A percentile compares a stretch with the other conserved stretches of the same genome.
These are phyloP conservation scores for Mantamonas sphyraenae DNA, from an alignment of 78 protist genomes.

Conservation along the genomic window DNA sequence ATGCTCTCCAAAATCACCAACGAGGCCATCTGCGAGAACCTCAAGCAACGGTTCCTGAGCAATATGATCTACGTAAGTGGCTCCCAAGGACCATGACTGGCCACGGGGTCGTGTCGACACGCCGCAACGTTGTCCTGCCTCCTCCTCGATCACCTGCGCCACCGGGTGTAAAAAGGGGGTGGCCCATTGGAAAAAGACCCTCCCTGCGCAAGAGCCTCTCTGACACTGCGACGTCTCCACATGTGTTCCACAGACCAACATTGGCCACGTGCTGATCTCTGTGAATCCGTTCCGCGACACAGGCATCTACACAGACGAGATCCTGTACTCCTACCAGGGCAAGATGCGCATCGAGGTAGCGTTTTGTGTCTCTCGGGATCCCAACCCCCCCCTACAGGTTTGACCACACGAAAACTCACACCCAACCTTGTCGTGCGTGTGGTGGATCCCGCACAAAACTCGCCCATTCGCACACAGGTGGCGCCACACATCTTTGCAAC, in stretches of 20 bases:
- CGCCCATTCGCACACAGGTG: too few species aligned
- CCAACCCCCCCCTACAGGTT: too few species aligned
- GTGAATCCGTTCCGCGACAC: background rate
- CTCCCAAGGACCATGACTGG: too few species aligned
- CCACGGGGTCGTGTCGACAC: background rate
- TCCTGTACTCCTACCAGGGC: background rate
- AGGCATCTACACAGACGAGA: background rate
- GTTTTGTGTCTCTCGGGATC: too few species aligned
- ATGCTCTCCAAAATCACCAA: background rate
- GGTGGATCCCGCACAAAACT: too few species aligned
- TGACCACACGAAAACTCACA: too few species aligned
- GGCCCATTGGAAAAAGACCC: background rate
- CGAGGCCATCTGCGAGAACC: slow-evolving; percentile 3
- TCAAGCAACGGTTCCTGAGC: background rate
- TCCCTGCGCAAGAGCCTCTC: background rate
- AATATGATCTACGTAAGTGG: too few species aligned
- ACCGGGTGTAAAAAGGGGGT: too few species aligned
- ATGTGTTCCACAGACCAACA: background rate
- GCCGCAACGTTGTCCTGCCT: background rate
- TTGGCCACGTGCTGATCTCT: background rate
- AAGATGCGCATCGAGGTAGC: too few species aligned
- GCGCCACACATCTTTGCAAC: background rate
- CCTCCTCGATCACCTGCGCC: too few species aligned
- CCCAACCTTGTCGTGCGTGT: too few species aligned
- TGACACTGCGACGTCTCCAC: background rate